Percentiles rank a stretch among this genome's conserved stretches.
phyloP scores from a whole-genome alignment of 345 rosid genomes.

The Gossypium raimondii region DNA sequence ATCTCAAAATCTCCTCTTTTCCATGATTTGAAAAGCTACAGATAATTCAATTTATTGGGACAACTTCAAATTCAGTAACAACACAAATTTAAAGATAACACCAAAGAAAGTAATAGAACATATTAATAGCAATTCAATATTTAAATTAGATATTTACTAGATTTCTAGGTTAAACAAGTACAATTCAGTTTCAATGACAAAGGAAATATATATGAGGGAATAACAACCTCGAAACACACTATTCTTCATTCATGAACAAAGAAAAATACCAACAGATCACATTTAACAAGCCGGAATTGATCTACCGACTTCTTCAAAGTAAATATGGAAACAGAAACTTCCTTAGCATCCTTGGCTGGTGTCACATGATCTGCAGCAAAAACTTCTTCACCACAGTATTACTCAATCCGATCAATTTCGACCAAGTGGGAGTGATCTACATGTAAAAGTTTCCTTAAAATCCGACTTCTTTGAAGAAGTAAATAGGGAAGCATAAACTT shows the following conservation, averaged over 20 bases:
- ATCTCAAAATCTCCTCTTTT: background rate
- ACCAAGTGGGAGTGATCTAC: slow-evolving; percentile 87
- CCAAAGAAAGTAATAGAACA: background rate
- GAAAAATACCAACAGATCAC: slow-evolving; percentile 4
- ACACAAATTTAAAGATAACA: background rate
- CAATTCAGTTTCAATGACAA: background rate
- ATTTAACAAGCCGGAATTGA: slow-evolving; percentile 5
- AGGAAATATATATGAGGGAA: background rate
- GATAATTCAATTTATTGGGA: background rate
- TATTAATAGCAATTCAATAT: background rate
- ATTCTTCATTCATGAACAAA: background rate
- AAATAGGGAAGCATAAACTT: slow-evolving; percentile 87
- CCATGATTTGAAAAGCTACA: background rate
- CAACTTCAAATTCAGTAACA: background rate
- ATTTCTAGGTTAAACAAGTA: background rate
- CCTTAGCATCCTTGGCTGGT: slow-evolving; percentile 73
- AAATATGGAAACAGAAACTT: slow-evolving; percentile 86
- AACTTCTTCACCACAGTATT: slow-evolving; percentile 53
- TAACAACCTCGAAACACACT: background rate
- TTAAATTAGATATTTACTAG: background rate
- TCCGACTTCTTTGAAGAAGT: slow-evolving; percentile 71
- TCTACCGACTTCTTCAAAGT: slow-evolving; percentile 52
- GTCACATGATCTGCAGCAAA: slow-evolving; percentile 45
- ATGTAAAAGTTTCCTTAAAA: slow-evolving; percentile 74
- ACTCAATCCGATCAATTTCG: slow-evolving; percentile 50